These are phyloP conservation scores for Lippia alba DNA, from an alignment of 305 asterid species.

Conservation along the genomic window DNA sequence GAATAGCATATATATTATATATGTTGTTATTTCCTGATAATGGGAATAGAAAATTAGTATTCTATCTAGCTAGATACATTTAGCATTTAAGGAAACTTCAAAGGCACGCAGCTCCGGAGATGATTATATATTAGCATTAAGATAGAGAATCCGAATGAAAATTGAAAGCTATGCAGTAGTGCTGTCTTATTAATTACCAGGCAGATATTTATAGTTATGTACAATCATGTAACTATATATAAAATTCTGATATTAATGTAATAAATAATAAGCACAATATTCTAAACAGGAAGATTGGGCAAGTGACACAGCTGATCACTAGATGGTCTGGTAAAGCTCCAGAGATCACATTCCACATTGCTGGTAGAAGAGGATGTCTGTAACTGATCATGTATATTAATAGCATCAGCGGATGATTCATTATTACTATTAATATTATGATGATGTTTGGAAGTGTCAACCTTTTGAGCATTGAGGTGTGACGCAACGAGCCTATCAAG, in stretches of 20 bases:
- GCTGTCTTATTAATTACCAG: not conserved
- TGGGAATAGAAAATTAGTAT: too few species aligned
- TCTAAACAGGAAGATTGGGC: slow-evolving; percentile 43
- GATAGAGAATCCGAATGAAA: too few species aligned
- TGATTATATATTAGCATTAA: too few species aligned
- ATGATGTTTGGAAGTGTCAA: slow-evolving; percentile 34
- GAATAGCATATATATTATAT: too few species aligned
- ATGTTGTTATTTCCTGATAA: too few species aligned
- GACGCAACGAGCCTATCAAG: slow-evolving; percentile 57
- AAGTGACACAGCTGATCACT: slow-evolving; percentile 36
- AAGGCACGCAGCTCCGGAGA: too few species aligned
- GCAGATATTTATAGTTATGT: not conserved
- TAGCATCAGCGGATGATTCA: slow-evolving; percentile 26
- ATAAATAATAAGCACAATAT: not conserved
- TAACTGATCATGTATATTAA: slow-evolving; percentile 4
- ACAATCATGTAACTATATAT: slow-evolving; percentile 12
- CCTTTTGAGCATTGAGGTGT: slow-evolving; percentile 49
- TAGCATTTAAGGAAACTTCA: too few species aligned
- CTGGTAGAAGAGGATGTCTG: slow-evolving; percentile 34
- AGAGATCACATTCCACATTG: slow-evolving; percentile 48
- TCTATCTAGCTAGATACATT: too few species aligned
- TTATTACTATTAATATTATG: not conserved
- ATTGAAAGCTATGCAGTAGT: too few species aligned
- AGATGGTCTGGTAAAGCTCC: slow-evolving; percentile 46
- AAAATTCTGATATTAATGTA: not conserved